Evolutionary conservation across 805 yeast species (phyloP), one percentile per base, ranked within the genome.

Genomic region (Candida xiaguanensis): DNA sequence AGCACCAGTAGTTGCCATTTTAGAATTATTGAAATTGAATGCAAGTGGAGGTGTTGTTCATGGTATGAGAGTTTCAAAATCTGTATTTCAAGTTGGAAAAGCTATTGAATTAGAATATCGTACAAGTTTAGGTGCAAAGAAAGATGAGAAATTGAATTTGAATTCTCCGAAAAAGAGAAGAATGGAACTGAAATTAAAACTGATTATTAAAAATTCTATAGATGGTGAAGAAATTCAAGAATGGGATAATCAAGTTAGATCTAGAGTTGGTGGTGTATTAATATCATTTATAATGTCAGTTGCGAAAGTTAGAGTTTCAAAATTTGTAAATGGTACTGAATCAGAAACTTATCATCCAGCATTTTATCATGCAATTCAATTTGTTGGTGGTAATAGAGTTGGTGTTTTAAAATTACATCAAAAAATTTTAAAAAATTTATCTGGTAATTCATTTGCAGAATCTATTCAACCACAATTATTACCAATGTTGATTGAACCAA

Each of bases 401-500:
- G 99, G 99, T 31, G 81, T 90, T 8, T 65, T 93, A 41, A 82
- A 80, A 44, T 65, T 87, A 8, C 96, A 93, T 59, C 77, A 77
- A 45, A 71, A 75, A 9, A 72, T 93, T 36, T 75, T 82, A 3
- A 71, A 75, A 20, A 79, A 77, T 51, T 61, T 93, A 37, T 80
- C 87, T 8, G 78, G 82, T 3, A 89, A 82, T 38, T 69, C 78
- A 24, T 63, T 80, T 5, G 70, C 73, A 17, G 82, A 82, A 36
- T 72, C 85, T 1, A 78, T 85, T 4, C 86, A 80, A 51, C 96
- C 98, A 0, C 97, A 91, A 58, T 72, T 77, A 45, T 69, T 93
- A 38, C 99, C 99, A 7, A 93, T 93, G 99, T 69, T 93, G 35
- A 83, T 85, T 7, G 77, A 79, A 45, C 99, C 99, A n/a, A 69